Evolutionary conservation across 495 filamentous ascomycete genomes (phyloP).

Genomic region (Saxophila tyrrhenica): DNA sequence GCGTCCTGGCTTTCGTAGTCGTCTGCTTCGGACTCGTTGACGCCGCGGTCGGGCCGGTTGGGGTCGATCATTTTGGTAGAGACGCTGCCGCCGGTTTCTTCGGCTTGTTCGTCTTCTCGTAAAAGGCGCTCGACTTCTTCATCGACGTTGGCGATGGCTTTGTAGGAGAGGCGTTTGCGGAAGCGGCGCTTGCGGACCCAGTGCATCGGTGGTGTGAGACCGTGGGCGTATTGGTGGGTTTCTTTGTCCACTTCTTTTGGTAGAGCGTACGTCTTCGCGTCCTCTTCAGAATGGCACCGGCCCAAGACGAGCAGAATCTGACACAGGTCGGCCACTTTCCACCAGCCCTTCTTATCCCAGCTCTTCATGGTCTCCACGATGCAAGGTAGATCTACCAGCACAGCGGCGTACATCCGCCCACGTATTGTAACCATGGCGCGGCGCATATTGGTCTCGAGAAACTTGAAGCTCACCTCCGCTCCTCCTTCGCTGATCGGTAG

Average conservation of each 20-base stretch:
- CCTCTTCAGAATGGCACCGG: slow-evolving; percentile 54
- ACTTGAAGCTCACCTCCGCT: slow-evolving; percentile 64
- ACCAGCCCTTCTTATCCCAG: slow-evolving; percentile 83
- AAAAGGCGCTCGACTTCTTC: slow-evolving; percentile 68
- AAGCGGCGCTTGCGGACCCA: slow-evolving; percentile 79
- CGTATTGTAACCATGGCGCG: slow-evolving; percentile 60
- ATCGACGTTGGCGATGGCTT: slow-evolving; percentile 82
- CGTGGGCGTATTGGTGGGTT: slow-evolving; percentile 74
- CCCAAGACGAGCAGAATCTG: slow-evolving; percentile 88
- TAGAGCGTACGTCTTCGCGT: slow-evolving; percentile 54
- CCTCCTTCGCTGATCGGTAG: slow-evolving; percentile 46
- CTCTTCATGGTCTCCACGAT: slow-evolving; percentile 94
- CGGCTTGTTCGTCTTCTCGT: slow-evolving; percentile 47
- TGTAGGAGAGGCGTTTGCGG: slow-evolving; percentile 65
- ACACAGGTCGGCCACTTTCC: slow-evolving; percentile 87
- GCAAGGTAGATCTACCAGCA: slow-evolving; percentile 77
- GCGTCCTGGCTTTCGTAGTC: slow-evolving; percentile 14
- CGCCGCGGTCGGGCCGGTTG: background rate
- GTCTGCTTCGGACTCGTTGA: slow-evolving; percentile 7
- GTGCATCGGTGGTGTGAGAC: slow-evolving; percentile 82
- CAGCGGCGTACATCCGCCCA: slow-evolving; percentile 62
- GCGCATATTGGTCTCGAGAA: slow-evolving; percentile 62
- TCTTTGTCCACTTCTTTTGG: slow-evolving; percentile 53
- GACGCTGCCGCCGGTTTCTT: slow-evolving; percentile 35
- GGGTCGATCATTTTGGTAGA: slow-evolving; percentile 26